Evolutionary conservation across 2,329 filamentous ascomycete species (phyloP), one percentile per base, ranked within the genome.

Genomic region (Hirsutella minnesotensis): DNA sequence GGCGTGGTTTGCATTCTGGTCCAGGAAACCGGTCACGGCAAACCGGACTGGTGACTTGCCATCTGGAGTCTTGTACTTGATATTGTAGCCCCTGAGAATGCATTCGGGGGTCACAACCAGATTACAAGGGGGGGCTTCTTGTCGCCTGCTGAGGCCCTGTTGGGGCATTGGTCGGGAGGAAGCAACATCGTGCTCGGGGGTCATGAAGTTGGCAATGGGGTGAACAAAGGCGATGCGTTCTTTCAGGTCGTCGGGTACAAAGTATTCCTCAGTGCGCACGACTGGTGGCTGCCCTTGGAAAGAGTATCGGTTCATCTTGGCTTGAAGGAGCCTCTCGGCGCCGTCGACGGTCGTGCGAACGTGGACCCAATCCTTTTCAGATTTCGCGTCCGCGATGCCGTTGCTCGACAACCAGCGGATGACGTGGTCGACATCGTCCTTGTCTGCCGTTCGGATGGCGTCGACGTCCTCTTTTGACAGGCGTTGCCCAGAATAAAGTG

Each of bases 1-100:
- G 4, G 54, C 43, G 44, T 67, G 61, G 49, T 66, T 68, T 50
- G 66, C 62, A 48, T 65, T 67, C 48, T 74, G 56, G 16, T 70
- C 67, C 1, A 73, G 61, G 52, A 73, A 74, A 8, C 71, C 70
- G 1, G 68, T 68, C 19, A 74, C 57, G 22, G 65, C 70, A 38
- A 72, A 55, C 0, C 64, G 62, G 8, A 64, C 62, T 1, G 56
- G 53, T 1, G 66, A 65, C 3, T 39, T 53, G 16, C 48, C 47
- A 20, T 57, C 48, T 4, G 46, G 51, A 7, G 49, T 49, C n/a
- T 51, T 49, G 46, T 65, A 64, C 33, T 56, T 59, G 47, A 72
- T 63, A 47, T 68, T 68, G 56, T 73, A 73, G 12, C 70, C 58
- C 40, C 64, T 53, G 9, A 56, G 58, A 29, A 74, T 59, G 49